phyloP scores from a whole-genome alignment of 495 filamentous ascomycete genomes.

The Aeminium ludgeri region DNA sequence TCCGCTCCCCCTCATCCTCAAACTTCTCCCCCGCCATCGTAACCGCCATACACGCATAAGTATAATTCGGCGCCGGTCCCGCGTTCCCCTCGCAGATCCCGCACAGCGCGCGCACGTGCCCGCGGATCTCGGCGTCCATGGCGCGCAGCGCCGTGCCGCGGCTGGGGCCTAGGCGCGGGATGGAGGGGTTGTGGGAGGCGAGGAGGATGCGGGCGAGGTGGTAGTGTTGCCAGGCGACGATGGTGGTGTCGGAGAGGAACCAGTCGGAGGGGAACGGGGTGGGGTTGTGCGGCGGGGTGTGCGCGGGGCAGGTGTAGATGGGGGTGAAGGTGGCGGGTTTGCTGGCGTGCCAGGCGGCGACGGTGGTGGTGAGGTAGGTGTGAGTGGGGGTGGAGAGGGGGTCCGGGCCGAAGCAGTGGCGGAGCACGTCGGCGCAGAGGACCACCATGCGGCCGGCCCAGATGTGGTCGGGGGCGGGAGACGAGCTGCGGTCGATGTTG shows the following conservation, averaged over 20 bases:
- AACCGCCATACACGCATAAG: slow-evolving; percentile 15
- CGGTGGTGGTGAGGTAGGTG: slow-evolving; percentile 4
- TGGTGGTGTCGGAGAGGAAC: slow-evolving; percentile 26
- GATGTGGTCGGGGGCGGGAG: slow-evolving; percentile 28
- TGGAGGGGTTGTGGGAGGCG: slow-evolving; percentile 26
- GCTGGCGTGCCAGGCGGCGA: slow-evolving; percentile 7
- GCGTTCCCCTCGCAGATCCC: slow-evolving; percentile 36
- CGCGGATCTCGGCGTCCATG: slow-evolving; percentile 25
- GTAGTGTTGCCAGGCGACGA: slow-evolving; percentile 25
- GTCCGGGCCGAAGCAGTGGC: slow-evolving; percentile 31
- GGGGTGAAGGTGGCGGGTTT: slow-evolving; percentile 15
- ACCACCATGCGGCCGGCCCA: slow-evolving; percentile 40
- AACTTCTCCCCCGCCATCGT: slow-evolving; percentile 33
- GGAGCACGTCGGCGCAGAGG: slow-evolving; percentile 36
- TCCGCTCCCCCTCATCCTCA: slow-evolving; percentile 25
- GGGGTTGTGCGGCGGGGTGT: too few species aligned
- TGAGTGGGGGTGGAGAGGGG: slow-evolving; percentile 6
- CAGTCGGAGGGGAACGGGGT: slow-evolving; percentile 28
- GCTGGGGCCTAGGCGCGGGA: slow-evolving; percentile 23
- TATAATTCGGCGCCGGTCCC: slow-evolving; percentile 31
- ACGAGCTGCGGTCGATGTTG: slow-evolving; percentile 29
- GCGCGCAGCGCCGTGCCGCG: slow-evolving; percentile 16
- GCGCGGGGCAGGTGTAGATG: slow-evolving; percentile 9
- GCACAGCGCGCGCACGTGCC: slow-evolving; percentile 31
- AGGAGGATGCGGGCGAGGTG: slow-evolving; percentile 28